Conservation (phyloP, 768 basidiomycete genomes). For the Lactarius quietus region DNA sequence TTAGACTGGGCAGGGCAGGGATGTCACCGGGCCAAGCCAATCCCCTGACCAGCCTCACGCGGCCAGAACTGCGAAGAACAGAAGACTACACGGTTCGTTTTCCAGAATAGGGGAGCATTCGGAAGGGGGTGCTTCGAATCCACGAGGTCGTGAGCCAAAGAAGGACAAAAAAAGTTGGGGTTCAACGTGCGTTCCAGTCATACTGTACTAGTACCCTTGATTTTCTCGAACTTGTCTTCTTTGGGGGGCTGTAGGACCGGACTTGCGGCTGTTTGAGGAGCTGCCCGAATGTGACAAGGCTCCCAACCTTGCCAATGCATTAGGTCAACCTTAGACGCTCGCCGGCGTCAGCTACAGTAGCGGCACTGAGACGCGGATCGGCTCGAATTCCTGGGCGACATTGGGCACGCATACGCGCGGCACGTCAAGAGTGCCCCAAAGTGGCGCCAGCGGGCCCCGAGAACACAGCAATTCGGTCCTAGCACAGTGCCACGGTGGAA, state of each 20-base stretch:
- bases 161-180: not conserved
- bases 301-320: not conserved
- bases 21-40: not conserved
- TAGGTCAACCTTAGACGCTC: constrained; percentile 1
- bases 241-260: not conserved
- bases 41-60: not conserved
- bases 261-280: not conserved
- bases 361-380: constrained; percentile 2
- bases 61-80: not conserved
- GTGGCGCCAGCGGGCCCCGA: not conserved
- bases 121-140: not conserved
- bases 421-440: not conserved
- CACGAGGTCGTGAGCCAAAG: not conserved
- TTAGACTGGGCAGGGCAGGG: not conserved
- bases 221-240: constrained; percentile 4
- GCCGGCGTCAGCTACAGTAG: not conserved
- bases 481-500: not conserved
- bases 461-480: not conserved
- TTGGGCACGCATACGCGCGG: not conserved
- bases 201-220: not conserved
- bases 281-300: not conserved
- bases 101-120: not conserved
- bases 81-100: constrained; percentile 1
- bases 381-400: constrained; percentile 8
- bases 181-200: not conserved